Percentiles rank a stretch among this genome's conserved stretches.
Conservation (phyloP, 2,329 filamentous ascomycete genomes). For the Ceratocystis alfenasii region DNA sequence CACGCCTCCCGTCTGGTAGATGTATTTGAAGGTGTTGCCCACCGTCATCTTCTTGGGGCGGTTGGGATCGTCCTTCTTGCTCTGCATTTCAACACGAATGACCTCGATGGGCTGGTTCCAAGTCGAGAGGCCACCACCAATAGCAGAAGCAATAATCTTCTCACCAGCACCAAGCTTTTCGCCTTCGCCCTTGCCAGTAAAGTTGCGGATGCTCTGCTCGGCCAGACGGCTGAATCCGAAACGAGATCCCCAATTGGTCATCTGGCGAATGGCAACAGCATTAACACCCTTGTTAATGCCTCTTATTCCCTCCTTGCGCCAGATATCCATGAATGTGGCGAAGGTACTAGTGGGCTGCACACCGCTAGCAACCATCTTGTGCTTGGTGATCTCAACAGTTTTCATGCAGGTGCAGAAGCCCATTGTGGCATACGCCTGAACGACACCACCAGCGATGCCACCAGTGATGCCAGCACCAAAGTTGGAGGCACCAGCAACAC, state of each 20-base stretch:
- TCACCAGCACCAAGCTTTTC: slow-evolving; percentile 69
- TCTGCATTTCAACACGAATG: slow-evolving; percentile 99
- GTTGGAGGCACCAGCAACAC: slow-evolving; percentile 66
- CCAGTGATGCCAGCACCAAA: slow-evolving; percentile 82
- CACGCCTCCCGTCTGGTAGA: slow-evolving; percentile 78
- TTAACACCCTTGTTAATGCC: slow-evolving; percentile 99
- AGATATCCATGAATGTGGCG: slow-evolving; percentile 93
- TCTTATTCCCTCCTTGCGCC: slow-evolving; percentile 79
- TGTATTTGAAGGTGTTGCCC: slow-evolving; percentile 72
- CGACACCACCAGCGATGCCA: slow-evolving; percentile 87
- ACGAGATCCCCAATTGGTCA: slow-evolving; percentile 97
- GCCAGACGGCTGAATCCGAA: slow-evolving; percentile 89
- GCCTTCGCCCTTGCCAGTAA: slow-evolving; percentile 65
- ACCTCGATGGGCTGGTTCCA: slow-evolving; percentile 99
- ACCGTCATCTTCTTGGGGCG: slow-evolving; percentile 99
- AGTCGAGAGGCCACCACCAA: slow-evolving; percentile 88
- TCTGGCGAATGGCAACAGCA: slow-evolving; percentile 94
- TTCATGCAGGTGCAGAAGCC: slow-evolving; percentile 99
- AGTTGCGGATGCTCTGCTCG: slow-evolving; percentile 71
- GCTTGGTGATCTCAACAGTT: slow-evolving; percentile 98
- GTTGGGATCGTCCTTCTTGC: slow-evolving; percentile 95
- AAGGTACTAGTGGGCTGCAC: slow-evolving; percentile 83
- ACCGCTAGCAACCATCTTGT: slow-evolving; percentile 78
- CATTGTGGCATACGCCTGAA: slow-evolving; percentile 98
- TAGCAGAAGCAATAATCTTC: slow-evolving; percentile 74